Evolutionary conservation across 2,329 filamentous ascomycete species (phyloP), one percentile per base, ranked within the genome.

Genomic region (Colletotrichum lindemuthianum): DNA sequence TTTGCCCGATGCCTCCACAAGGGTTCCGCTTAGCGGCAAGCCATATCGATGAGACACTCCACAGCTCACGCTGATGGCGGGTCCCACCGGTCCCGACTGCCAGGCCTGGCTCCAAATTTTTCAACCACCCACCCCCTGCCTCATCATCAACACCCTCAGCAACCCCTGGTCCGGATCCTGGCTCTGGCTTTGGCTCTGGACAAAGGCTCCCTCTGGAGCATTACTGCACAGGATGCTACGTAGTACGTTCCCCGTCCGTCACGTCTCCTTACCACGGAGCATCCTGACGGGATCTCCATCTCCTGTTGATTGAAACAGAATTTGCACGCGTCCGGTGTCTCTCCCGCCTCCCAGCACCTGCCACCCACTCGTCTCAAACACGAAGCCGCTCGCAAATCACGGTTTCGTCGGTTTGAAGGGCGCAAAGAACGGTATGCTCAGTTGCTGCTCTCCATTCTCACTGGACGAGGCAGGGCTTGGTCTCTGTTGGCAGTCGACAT

Each of bases 1-100:
- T 66, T 66, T 64, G 53, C 63, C 63, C 63, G 63, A 66, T 45
- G 33, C 44, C 60, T 55, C 54, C 59, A 64, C 59, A 64, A n/a
- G 59, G 53, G 33, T 41, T 57, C 59, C 54, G 48, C 60, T 59
- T 64, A 64, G 59, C 60, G 49, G 63, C 63, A 64, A 58, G 63
- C 58, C 63, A 65, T 34, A 13, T 16, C 34, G 61, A 37, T 24
- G 34, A 41, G 15, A 15, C 24, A 11, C 24, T 61, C 61, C 58
- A 55, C 58, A 52, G 4, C 52, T 32, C 63, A 65, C 49, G 58
- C 52, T 52, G 51, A 63, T 51, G 52, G 44, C 24, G 44, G 40
- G 45, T 12, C 58, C 63, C 54, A 64, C 59, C 43, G 33, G 43
- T 66, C 59, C 63, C 63, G 54, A 66, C 50, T 64, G 63, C 60